Conservation (phyloP, 2,329 filamentous ascomycete species). For the Lasiodiplodia hormozganensis region DNA sequence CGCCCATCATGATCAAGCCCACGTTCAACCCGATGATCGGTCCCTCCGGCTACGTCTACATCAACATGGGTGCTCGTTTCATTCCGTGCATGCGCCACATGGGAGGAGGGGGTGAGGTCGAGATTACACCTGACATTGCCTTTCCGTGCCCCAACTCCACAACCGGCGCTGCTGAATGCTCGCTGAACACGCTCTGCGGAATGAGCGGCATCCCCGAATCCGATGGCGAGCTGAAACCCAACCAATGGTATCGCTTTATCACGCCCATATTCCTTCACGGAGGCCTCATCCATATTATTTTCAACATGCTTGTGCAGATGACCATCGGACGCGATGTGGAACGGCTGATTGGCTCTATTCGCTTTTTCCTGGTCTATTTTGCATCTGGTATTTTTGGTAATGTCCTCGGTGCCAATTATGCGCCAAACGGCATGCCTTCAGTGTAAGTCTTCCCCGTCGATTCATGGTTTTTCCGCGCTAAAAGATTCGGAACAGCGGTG, state of each 20-base stretch:
- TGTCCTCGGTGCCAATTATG: constrained; percentile 92
- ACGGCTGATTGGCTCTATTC: constrained; percentile 82
- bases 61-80: constrained; percentile 96
- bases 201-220: constrained; percentile 73
- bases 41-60: constrained; percentile 85
- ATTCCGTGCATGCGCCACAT: constrained; percentile 85
- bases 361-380: constrained; percentile 90
- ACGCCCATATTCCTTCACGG: constrained; percentile 94
- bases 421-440: constrained; percentile 79
- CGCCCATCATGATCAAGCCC: constrained; percentile 79
- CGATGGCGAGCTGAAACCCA: constrained; percentile 65
- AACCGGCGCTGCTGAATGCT: constrained; percentile 66
- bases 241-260: constrained; percentile 98
- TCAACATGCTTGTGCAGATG: constrained; percentile 92
- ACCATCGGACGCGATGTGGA: constrained; percentile 94
- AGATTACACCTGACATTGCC: constrained; percentile 65
- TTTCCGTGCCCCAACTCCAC: constrained; percentile 88
- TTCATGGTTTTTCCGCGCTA: background rate
- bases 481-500: constrained; percentile 62
- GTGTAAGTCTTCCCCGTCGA: constrained; percentile 8
- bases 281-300: constrained; percentile 91
- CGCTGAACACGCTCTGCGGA: constrained; percentile 81
- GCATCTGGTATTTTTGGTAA: constrained; percentile 94
- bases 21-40: constrained; percentile 97
- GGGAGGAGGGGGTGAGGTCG: constrained; percentile 62